Percentiles rank a stretch among this genome's conserved stretches.
Conservation (phyloP, 345 rosid species). For the Murraya koenigii region DNA sequence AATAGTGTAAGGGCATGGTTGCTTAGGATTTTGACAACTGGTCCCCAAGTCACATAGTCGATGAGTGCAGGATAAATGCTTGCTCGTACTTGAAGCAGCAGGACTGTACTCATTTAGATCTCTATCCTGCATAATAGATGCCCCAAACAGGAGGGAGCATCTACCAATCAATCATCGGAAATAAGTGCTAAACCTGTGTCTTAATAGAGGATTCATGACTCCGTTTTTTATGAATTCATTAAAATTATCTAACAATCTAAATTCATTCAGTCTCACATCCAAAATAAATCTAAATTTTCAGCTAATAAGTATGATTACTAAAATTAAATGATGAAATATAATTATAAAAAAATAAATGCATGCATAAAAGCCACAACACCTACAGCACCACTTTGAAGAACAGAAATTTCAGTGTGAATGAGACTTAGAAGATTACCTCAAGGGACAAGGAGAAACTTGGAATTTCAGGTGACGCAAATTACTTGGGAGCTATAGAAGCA, state of each 20-base stretch:
- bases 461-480: not conserved
- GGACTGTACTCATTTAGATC: slow-evolving; percentile 75
- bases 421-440: not conserved
- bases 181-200: slow-evolving; percentile 74
- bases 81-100: slow-evolving; percentile 71
- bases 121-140: slow-evolving; percentile 94
- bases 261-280: not conserved
- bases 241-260: not conserved
- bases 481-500: not conserved
- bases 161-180: slow-evolving; percentile 96
- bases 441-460: not conserved
- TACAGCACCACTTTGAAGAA: no score
- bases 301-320: not conserved
- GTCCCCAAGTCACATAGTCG: slow-evolving; percentile 51
- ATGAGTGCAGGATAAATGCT: slow-evolving; percentile 69
- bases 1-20: slow-evolving; percentile 65
- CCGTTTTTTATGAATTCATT: slow-evolving; percentile 2
- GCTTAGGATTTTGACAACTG: slow-evolving; percentile 53
- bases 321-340: no score
- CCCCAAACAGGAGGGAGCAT: slow-evolving; percentile 94
- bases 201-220: slow-evolving; percentile 18
- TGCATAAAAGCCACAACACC: not conserved
- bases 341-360: not conserved
- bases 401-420: not conserved
- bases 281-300: not conserved